Evolutionary conservation across 768 basidiomycete species (phyloP).

Genomic region (Lactifluus pinguis): DNA sequence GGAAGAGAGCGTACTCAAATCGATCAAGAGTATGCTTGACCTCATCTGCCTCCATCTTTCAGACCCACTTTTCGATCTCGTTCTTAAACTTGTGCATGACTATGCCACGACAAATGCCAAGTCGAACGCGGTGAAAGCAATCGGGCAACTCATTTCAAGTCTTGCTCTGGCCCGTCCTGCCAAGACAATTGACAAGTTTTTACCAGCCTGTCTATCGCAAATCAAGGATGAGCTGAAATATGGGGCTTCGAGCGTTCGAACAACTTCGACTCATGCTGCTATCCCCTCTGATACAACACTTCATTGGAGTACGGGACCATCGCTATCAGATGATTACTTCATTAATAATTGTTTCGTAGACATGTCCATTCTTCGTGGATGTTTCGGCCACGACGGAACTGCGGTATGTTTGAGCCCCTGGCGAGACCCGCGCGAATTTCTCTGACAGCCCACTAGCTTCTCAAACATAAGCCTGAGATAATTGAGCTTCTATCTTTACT

Average conservation of each 20-base stretch:
- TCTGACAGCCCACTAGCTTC: conserved; percentile 36
- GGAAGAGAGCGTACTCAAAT: conserved; percentile 68
- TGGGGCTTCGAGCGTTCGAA: conserved; percentile 81
- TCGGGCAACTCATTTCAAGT: conserved; percentile 80
- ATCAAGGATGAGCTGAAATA: conserved; percentile 82
- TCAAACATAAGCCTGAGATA: conserved; percentile 60
- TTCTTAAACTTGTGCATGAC: conserved; percentile 74
- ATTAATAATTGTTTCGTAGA: conserved; percentile 35
- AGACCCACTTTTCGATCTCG: conserved; percentile 72
- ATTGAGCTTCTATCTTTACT: conserved; percentile 55
- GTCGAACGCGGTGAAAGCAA: conserved; percentile 83
- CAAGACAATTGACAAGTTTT: conserved; percentile 70
- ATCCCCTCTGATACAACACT: conserved; percentile 81
- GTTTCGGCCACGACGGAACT: conserved; percentile 64
- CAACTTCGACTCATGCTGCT: conserved; percentile 64
- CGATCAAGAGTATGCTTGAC: conserved; percentile 73
- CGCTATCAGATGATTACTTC: conserved; percentile 20
- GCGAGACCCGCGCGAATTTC: neutral
- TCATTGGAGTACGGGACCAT: conserved; percentile 71
- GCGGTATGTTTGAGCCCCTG: conserved; percentile 35
- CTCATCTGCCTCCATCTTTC: conserved; percentile 75
- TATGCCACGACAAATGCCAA: conserved; percentile 87
- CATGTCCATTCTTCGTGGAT: conserved; percentile 73
- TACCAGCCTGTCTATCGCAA: conserved; percentile 65
- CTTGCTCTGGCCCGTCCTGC: conserved; percentile 71